A percentile compares a stretch with the other conserved stretches of the same genome.
Evolutionary conservation across 768 basidiomycete species (phyloP).

Genomic region (Macrolepiota albuminosa): DNA sequence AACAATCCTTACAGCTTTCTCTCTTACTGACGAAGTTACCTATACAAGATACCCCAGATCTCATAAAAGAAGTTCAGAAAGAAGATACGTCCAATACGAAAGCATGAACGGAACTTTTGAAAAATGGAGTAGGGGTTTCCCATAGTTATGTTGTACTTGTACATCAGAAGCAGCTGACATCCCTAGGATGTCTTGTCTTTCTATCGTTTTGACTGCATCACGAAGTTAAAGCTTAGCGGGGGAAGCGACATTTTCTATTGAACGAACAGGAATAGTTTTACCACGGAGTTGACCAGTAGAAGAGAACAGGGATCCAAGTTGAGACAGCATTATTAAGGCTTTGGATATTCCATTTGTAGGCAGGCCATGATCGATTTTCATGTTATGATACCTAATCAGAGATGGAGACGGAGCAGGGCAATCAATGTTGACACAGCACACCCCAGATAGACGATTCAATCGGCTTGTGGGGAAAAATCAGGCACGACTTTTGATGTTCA

Average conservation of each 20-base stretch:
- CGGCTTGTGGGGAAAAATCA: not conserved
- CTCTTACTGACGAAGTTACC: conserved; percentile 34
- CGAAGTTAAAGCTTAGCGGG: not conserved
- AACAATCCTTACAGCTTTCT: conserved; percentile 30
- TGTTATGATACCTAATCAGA: not conserved
- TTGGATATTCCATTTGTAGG: not conserved
- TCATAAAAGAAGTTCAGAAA: conserved; percentile 1
- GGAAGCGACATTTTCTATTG: not conserved
- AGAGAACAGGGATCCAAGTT: not conserved
- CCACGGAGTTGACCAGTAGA: not conserved
- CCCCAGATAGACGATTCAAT: not conserved
- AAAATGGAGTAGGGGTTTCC: not conserved
- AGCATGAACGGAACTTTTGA: not conserved
- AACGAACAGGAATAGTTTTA: not conserved
- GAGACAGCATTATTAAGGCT: not conserved
- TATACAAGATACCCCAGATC: conserved; percentile 21
- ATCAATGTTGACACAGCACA: not conserved
- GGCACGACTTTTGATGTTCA: not conserved
- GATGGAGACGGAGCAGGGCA: not conserved
- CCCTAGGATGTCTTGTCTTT: not conserved
- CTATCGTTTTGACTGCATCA: not conserved
- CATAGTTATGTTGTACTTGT: not conserved
- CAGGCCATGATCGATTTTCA: not conserved
- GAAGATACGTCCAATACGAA: not conserved
- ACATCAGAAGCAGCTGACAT: not conserved